Base-by-base conservation (phyloP, 768 basidiomycete species). In the Hypholoma sublateritium region DNA sequence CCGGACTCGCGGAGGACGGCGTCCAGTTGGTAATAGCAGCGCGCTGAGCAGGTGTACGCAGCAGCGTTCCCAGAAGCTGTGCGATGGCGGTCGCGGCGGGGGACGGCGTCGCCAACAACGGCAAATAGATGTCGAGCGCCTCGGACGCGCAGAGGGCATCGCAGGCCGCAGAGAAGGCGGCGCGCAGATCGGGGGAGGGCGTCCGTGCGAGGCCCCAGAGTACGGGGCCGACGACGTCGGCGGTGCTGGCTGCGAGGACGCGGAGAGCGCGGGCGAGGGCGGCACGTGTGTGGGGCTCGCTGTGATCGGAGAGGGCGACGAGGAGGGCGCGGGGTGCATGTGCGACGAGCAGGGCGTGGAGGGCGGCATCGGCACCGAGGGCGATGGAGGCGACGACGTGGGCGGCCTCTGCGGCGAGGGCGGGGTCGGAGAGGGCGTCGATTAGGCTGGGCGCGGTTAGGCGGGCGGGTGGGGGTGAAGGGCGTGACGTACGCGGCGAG, bases 331-430 rank as follows among this genome's bases (percentile, higher is more conserved):
- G 78, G 9, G 77, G 82, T 0, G 87, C 85, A 42, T 87, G 77
- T 42, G 76, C 77, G 6, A 73, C 75, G 4, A 91, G 77, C 4
- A 92, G 72, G 4, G 79, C 79, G 2, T 74, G 70, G 0, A 92
- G 74, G 0, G 87, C 83, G n/a, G 80, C 79, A 22, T 84, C 80
- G 0, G 89, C 86, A 19, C 89, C 86, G 86, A 53, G 8, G 25
- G 89, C 80, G 12, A 93, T 74, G 0, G 91, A 92, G 0, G 88
- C 80, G 14, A 92, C 75, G 36, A 92, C 79, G 61, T 91, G 87
- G 0, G 89, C 87, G 0, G 91, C 87, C 65, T 92, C 89, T 47
- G 85, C 78, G 9, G 87, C 80, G 34, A 88, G 70, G 7, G 84
- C 81, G 16, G 46, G 9, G 25, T 47, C 46, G 1, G 46, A 11